Percentiles rank a stretch among this genome's conserved stretches.
Conservation (phyloP, 768 basidiomycete genomes). For the Amanita polypyramis region DNA sequence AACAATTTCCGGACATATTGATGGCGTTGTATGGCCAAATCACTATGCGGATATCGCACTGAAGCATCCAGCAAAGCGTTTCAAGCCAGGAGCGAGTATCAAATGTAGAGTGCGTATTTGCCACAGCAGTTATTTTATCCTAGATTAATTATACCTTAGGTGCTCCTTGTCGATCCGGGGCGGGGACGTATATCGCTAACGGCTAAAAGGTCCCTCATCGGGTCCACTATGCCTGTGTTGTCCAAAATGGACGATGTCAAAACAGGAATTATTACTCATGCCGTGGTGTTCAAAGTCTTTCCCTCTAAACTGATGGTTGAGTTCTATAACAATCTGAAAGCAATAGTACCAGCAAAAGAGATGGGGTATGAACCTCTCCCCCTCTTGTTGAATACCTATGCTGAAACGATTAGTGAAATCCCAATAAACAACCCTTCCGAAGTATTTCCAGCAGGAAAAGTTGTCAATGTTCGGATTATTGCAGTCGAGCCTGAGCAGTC, state of each 20-base stretch:
- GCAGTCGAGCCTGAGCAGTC: slow-evolving; percentile 44
- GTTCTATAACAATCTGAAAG: slow-evolving; percentile 84
- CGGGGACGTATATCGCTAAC: slow-evolving; percentile 79
- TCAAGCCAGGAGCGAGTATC: slow-evolving; percentile 72
- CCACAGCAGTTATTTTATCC: slow-evolving; percentile 5
- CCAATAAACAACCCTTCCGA: slow-evolving; percentile 42
- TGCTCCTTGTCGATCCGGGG: slow-evolving; percentile 74
- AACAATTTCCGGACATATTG: slow-evolving; percentile 76
- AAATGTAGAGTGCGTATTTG: slow-evolving; percentile 65
- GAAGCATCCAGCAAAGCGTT: slow-evolving; percentile 87
- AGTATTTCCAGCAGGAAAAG: slow-evolving; percentile 70
- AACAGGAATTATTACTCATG: slow-evolving; percentile 66
- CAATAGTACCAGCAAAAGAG: slow-evolving; percentile 71
- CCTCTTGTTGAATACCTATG: neutral
- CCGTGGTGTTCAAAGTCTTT: slow-evolving; percentile 72
- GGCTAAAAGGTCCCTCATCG: slow-evolving; percentile 82
- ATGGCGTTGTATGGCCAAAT: slow-evolving; percentile 88
- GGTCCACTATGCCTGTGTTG: slow-evolving; percentile 67
- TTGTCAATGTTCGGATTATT: slow-evolving; percentile 76
- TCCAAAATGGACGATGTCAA: slow-evolving; percentile 54
- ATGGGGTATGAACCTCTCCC: slow-evolving; percentile 46
- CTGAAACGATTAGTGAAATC: slow-evolving; percentile 45
- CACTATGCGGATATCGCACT: slow-evolving; percentile 94
- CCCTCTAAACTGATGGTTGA: slow-evolving; percentile 79
- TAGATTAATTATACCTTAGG: slow-evolving; percentile 26